Base-by-base conservation (phyloP, 768 basidiomycete genomes). In the Russula vinacea region DNA sequence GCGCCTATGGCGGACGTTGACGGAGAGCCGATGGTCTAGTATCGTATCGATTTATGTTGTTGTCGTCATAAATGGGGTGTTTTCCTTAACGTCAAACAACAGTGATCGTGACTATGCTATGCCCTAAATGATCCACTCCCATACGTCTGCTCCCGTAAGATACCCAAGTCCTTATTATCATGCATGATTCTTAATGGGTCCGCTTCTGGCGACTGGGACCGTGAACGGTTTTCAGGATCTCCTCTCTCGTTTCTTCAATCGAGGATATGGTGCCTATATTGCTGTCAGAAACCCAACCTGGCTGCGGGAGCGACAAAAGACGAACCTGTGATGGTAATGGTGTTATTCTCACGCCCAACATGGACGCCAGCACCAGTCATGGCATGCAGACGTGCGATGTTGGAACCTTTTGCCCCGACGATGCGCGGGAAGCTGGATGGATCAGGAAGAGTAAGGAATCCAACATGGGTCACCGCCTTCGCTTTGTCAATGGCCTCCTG, bases 321-420 rank as follows among this genome's bases (percentile, higher is more conserved):
- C 35, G 58, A 35, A 93, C 93, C 94, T 56, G 88, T 85, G 71
- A 98, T 89, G 68, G 89, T 84, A 70, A 97, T 95, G 35, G 86
- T 87, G 74, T 81, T 91, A 72, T 89, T 90, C 67, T 94, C 94
- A 67, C 91, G 85, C 74, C 92, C 86, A 60, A 98, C 92, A 49
- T 85, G 91, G 70, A 98, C 94, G 72, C 96, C 93, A 60, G 94
- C 90, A 47, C 92, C 91, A 58, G 90, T 96, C 76, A 94, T 93
- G 57, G 83, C 83, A 60, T 94, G 86, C 58, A 98, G 82, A 55
- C 94, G 89, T 58, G 89, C 82, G 56, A 98, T 90, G 70, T 93
- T 98, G 32, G 92, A 79, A 58, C 94, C 94, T 77, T 95, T 96
- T 13, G 88, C 77, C 44, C 95, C 95, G 66, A 98, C 93, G 69